Percentiles rank a stretch among this genome's conserved stretches.
Conservation (phyloP, 139 green algal species). For the Volvox reticuliferus region DNA sequence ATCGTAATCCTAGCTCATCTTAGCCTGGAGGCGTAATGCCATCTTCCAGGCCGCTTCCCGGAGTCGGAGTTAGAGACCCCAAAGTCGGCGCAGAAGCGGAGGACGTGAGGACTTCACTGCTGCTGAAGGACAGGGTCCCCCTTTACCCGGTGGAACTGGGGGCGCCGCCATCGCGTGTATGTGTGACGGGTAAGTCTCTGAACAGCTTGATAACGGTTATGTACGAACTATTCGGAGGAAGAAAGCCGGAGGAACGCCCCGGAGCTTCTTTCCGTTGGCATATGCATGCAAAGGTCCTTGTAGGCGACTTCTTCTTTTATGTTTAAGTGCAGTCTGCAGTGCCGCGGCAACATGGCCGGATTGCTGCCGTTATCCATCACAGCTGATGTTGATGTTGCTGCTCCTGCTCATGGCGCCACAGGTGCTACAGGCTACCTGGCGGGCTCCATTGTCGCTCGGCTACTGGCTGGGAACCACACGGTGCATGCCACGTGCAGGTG, state of each 20-base stretch:
- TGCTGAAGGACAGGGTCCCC: background rate
- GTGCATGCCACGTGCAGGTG: constrained; percentile 57
- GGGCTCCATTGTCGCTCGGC: background rate
- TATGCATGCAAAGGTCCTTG: background rate
- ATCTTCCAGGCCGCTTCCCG: background rate
- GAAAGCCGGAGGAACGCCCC: too few species aligned
- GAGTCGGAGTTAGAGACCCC: background rate
- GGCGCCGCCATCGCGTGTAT: background rate
- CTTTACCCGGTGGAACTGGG: background rate
- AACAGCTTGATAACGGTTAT: background rate
- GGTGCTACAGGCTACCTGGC: constrained; percentile 42
- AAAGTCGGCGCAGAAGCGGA: background rate
- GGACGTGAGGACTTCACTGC: background rate
- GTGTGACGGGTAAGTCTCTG: constrained; percentile 24
- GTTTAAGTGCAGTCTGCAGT: background rate
- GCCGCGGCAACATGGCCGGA: too few species aligned
- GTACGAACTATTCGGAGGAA: too few species aligned
- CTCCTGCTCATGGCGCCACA: background rate
- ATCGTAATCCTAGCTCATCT: background rate
- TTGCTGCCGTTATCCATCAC: too few species aligned
- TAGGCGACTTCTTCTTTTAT: background rate
- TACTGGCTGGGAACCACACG: constrained; percentile 70
- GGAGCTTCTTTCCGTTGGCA: too few species aligned
- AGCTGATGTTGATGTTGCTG: background rate
- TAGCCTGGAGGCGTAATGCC: background rate